phyloP scores from a whole-genome alignment of 2,329 filamentous ascomycete species.

The Botrytis squamosa region DNA sequence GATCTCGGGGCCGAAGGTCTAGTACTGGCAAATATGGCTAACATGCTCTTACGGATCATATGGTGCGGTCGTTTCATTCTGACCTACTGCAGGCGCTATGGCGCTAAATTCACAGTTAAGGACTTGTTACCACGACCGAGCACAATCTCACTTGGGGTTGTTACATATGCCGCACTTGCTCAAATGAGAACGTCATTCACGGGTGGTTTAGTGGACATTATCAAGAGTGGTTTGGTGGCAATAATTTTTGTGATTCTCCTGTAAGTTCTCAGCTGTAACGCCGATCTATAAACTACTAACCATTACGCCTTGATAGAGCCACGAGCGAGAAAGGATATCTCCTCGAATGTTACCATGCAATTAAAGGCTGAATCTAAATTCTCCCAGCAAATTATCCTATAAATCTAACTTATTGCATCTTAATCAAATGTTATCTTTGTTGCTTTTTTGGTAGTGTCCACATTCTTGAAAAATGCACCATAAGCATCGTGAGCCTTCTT shows the following conservation, averaged over 20 bases:
- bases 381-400: conserved; percentile 19
- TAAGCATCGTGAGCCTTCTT: conserved; percentile 97
- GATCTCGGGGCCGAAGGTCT: conserved; percentile 74
- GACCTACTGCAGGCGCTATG: conserved; percentile 56
- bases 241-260: conserved; percentile 54
- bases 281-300: conserved; percentile 16
- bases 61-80: conserved; percentile 78
- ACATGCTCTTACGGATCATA: conserved; percentile 80
- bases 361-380: conserved; percentile 39
- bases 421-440: conserved; percentile 91
- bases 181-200: conserved; percentile 34
- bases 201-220: conserved; percentile 37
- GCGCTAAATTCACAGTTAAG: conserved; percentile 43
- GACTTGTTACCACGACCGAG: conserved; percentile 47
- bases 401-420: conserved; percentile 7
- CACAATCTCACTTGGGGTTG: conserved; percentile 46
- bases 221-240: conserved; percentile 51
- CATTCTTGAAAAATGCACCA: conserved; percentile 92
- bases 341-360: conserved; percentile 48
- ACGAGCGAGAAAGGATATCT: conserved; percentile 56
- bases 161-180: conserved; percentile 46
- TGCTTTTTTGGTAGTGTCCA: conserved; percentile 76
- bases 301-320: conserved; percentile 43
- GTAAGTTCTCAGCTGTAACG: conserved; percentile 48
- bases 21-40: conserved; percentile 83